These are phyloP conservation scores for Colletotrichum abscissum DNA, from an alignment of 2,329 filamentous ascomycete genomes.

Conservation along the genomic window DNA sequence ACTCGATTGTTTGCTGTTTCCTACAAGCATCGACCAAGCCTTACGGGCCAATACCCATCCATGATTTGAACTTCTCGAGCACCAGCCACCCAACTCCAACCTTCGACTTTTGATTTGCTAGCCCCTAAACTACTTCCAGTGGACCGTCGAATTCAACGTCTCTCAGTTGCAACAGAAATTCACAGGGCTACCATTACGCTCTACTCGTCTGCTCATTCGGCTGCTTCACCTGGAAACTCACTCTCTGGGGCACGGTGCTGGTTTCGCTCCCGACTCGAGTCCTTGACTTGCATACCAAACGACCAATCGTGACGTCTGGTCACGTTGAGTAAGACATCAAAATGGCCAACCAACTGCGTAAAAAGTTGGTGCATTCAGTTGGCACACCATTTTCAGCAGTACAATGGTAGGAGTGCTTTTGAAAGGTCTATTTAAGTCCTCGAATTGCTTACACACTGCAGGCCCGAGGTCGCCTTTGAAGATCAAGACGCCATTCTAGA, in stretches of 20 bases:
- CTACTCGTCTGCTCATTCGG: background rate
- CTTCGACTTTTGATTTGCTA: background rate
- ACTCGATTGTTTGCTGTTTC: background rate
- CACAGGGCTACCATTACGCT: background rate
- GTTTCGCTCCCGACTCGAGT: background rate
- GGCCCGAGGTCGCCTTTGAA: constrained; percentile 68
- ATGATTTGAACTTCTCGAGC: background rate
- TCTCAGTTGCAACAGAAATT: background rate
- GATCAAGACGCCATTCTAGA: constrained; percentile 75
- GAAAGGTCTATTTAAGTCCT: background rate
- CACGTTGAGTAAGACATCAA: background rate
- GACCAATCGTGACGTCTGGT: background rate
- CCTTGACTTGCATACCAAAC: background rate
- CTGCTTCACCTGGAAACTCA: background rate
- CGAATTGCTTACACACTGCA: constrained; percentile 44
- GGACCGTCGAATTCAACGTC: background rate
- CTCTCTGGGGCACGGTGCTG: background rate
- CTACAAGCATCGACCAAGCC: background rate
- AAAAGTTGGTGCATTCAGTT: constrained; percentile 72
- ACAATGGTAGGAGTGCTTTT: constrained; percentile 61
- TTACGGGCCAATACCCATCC: background rate
- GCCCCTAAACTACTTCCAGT: background rate
- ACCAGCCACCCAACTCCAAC: background rate
- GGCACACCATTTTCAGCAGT: constrained; percentile 72
- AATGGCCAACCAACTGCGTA: constrained; percentile 42